Evolutionary conservation across 768 basidiomycete species (phyloP).

Genomic region (Trametes meyenii): DNA sequence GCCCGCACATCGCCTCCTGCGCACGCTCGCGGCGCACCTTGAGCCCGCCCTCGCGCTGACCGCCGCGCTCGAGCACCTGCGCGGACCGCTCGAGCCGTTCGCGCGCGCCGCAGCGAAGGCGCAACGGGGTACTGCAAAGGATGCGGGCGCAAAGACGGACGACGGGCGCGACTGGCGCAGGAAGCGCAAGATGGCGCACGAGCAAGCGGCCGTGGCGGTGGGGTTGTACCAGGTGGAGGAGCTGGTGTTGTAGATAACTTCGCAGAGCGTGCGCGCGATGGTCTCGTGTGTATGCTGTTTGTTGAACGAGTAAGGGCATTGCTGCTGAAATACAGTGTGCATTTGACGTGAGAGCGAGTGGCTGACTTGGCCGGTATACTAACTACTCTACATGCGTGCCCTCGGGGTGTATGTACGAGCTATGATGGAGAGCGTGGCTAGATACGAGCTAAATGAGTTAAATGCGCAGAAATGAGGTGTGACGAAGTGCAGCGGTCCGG

Average conservation of each 20-base stretch:
- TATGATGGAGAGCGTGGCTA: neutral
- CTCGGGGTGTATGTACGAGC: neutral
- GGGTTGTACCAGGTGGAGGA: constrained; percentile 77
- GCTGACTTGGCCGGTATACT: neutral
- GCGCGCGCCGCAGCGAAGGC: constrained; percentile 48
- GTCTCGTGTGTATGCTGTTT: neutral
- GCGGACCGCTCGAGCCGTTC: constrained; percentile 67
- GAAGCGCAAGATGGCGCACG: constrained; percentile 53
- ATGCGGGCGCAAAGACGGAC: constrained; percentile 20
- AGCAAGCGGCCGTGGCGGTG: constrained; percentile 54
- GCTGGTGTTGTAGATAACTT: constrained; percentile 39
- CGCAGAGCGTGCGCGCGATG: neutral
- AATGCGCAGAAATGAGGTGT: neutral
- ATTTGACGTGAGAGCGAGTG: constrained; percentile 3
- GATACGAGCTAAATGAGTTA: neutral
- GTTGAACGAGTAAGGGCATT: neutral
- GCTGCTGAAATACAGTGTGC: constrained; percentile 6
- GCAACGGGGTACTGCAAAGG: constrained; percentile 30
- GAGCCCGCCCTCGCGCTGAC: constrained; percentile 56
- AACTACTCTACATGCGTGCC: constrained; percentile 6
- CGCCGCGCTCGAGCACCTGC: constrained; percentile 55
- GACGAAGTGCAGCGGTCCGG: neutral
- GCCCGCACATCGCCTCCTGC: constrained; percentile 58
- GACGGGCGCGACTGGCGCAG: constrained; percentile 36
- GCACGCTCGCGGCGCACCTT: constrained; percentile 50